Percentiles rank a stretch among this genome's conserved stretches.
These are phyloP conservation scores for Trichoderma guizhouense DNA, from an alignment of 2,329 filamentous ascomycete species.

Conservation along the genomic window DNA sequence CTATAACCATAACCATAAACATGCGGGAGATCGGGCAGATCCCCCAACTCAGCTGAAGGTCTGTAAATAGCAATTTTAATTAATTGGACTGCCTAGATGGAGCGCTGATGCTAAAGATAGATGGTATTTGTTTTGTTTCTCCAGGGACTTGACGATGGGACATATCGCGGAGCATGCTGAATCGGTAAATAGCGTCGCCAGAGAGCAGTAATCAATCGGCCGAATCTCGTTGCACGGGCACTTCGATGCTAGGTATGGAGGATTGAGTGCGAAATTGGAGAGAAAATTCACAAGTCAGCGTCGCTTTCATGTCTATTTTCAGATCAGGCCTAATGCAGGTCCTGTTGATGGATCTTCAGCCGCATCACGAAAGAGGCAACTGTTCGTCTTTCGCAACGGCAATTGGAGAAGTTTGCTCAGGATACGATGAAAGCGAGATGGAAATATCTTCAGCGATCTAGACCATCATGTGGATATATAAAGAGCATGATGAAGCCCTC, in stretches of 20 bases:
- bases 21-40: not conserved
- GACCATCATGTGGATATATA: not conserved
- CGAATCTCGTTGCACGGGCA: not conserved
- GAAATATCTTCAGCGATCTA: not conserved
- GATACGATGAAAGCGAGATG: not conserved
- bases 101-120: not conserved
- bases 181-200: not conserved
- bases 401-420: not conserved
- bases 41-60: not conserved
- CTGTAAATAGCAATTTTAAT: not conserved
- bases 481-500: not conserved
- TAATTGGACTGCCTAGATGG: not conserved
- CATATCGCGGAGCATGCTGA: not conserved
- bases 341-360: not conserved
- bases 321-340: not conserved
- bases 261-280: not conserved
- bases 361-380: not conserved
- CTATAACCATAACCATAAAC: not conserved
- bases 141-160: not conserved
- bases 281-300: not conserved
- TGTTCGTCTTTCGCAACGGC: not conserved
- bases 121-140: not conserved
- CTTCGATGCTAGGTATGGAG: not conserved
- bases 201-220: conserved; percentile 1
- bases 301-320: not conserved